phyloP scores from a whole-genome alignment of 192 early-diverging fungal species.

The Backusella luteola region DNA sequence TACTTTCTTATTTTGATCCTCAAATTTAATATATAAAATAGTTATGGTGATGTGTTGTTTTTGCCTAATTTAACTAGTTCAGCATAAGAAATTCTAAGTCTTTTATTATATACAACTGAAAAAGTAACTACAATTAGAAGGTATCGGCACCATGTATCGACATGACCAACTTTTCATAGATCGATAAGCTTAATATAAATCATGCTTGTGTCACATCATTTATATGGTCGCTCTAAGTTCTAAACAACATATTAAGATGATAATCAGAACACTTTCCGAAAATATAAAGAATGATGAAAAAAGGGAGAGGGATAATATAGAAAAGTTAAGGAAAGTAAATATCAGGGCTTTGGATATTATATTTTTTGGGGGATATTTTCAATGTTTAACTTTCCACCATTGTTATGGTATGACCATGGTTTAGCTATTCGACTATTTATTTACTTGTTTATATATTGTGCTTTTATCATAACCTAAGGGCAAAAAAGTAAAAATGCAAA shows the following conservation, averaged over 20 bases:
- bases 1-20: not conserved
- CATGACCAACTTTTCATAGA: not conserved
- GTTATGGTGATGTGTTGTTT: not conserved
- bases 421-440: not conserved
- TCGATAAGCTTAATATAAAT: not conserved
- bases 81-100: not conserved
- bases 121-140: not conserved
- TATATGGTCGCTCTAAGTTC: not conserved
- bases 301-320: not conserved
- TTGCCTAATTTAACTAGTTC: not conserved
- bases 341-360: not conserved
- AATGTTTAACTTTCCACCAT: not conserved
- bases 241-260: not conserved
- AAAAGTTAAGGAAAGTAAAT: not conserved
- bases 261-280: constrained; percentile 1
- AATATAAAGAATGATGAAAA: not conserved
- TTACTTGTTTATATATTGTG: not conserved
- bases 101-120: not conserved
- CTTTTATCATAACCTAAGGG: not conserved
- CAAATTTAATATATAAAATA: not conserved
- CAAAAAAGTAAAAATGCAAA: not conserved
- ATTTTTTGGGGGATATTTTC: not conserved
- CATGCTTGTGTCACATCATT: not conserved
- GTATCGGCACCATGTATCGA: not conserved
- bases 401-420: not conserved